phyloP scores from a whole-genome alignment of 1,139 yeast genomes.

The Kurtzmaniella quercitrusa region DNA sequence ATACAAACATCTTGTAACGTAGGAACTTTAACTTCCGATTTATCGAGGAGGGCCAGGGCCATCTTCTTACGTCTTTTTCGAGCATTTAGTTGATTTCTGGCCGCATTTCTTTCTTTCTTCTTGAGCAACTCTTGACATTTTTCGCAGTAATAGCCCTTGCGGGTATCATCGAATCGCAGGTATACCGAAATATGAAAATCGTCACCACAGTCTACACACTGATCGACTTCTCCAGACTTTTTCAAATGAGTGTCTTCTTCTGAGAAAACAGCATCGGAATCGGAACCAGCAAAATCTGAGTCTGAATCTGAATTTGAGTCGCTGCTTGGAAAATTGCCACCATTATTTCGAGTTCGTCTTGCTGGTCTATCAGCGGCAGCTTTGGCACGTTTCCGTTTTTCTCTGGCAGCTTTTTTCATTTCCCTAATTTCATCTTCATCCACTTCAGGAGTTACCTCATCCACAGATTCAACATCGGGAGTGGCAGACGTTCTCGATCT shows the following conservation, averaged over 20 bases:
- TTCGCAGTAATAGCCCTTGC: conserved; percentile 62
- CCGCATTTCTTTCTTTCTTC: conserved; percentile 40
- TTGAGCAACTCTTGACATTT: conserved; percentile 51
- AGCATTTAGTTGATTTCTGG: conserved; percentile 55
- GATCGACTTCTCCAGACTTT: conserved; percentile 45
- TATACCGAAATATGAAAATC: conserved; percentile 61
- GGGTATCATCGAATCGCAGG: conserved; percentile 48
- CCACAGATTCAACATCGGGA: conserved; percentile 7
- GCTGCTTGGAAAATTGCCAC: conserved; percentile 18
- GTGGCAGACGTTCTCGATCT: conserved; percentile 7
- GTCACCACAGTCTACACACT: conserved; percentile 58
- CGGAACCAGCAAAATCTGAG: conserved; percentile 26
- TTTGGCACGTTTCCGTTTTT: conserved; percentile 28
- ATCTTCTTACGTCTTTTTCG: conserved; percentile 70
- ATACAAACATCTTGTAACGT: conserved; percentile 81
- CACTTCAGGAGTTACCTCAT: conserved; percentile 12
- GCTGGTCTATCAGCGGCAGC: conserved; percentile 14
- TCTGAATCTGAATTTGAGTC: conserved; percentile 30
- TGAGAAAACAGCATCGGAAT: conserved; percentile 16
- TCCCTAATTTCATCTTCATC: conserved; percentile 26
- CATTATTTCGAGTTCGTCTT: conserved; percentile 15
- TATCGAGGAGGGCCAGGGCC: conserved; percentile 81
- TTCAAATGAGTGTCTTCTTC: conserved; percentile 15
- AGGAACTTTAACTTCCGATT: conserved; percentile 59
- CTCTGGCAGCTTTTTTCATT: conserved; percentile 40